Conservation (phyloP, 805 yeast genomes). For the Barnettozyma wickerhamii region DNA sequence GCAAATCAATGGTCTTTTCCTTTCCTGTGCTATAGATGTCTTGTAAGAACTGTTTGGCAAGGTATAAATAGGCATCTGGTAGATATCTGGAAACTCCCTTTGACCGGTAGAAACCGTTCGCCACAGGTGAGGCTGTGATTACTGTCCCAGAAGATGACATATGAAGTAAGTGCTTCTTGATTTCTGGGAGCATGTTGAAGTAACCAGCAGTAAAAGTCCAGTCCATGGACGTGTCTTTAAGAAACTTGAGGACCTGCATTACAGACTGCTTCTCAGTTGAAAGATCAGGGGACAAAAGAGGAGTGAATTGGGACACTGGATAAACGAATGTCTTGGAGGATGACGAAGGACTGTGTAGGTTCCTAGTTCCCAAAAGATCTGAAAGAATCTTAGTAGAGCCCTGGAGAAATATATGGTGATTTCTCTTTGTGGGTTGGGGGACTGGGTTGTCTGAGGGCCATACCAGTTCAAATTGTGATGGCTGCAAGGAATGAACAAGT, state of each 20-base stretch:
- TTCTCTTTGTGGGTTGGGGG: constrained; percentile 60
- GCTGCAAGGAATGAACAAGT: constrained; percentile 40
- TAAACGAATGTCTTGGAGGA: constrained; percentile 64
- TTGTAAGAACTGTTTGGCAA: constrained; percentile 64
- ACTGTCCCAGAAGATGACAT: constrained; percentile 62
- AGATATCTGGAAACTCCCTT: constrained; percentile 74
- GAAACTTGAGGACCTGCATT: constrained; percentile 51
- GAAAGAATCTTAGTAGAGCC: constrained; percentile 53
- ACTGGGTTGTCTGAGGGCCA: constrained; percentile 75
- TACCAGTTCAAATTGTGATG: constrained; percentile 48
- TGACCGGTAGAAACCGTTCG: constrained; percentile 88
- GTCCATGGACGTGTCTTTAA: constrained; percentile 48
- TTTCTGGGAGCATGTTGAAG: constrained; percentile 82
- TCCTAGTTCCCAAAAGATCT: constrained; percentile 44
- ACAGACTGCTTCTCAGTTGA: constrained; percentile 84
- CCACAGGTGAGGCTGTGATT: constrained; percentile 89
- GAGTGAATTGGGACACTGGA: constrained; percentile 90
- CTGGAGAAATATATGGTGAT: constrained; percentile 45
- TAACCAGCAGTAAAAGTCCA: constrained; percentile 97
- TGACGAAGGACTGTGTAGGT: constrained; percentile 9
- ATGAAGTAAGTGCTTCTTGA: constrained; percentile 51
- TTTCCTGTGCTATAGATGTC: constrained; percentile 41
- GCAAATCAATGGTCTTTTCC: constrained; percentile 45
- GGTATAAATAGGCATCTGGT: constrained; percentile 81
- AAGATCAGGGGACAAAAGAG: constrained; percentile 57